A percentile compares a stretch with the other conserved stretches of the same genome.
Conservation (phyloP, 1,284 basidiomycete genomes). For the Ganoderma sp. region DNA sequence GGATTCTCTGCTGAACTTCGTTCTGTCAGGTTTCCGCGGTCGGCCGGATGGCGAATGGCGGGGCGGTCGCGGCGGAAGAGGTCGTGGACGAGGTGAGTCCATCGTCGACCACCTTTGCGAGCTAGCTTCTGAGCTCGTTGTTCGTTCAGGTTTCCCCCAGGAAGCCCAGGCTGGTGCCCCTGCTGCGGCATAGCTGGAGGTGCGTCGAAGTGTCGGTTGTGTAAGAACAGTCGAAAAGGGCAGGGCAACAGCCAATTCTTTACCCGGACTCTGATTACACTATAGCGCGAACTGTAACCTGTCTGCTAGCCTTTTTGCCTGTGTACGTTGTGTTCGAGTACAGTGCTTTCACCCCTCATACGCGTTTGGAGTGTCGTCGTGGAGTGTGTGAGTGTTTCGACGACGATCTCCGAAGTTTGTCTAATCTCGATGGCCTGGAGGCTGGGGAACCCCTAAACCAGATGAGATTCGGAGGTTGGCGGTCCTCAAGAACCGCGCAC, state of each 20-base stretch:
- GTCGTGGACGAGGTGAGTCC: slow-evolving; percentile 46
- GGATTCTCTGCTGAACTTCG: slow-evolving; percentile 3
- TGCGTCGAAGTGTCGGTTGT: not conserved
- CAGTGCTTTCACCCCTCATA: slow-evolving; percentile 13
- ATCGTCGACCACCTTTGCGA: not conserved
- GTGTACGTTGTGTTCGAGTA: slow-evolving; percentile 11
- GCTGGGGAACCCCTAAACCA: not conserved
- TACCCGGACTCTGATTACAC: slow-evolving; percentile 22
- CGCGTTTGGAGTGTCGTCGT: not conserved
- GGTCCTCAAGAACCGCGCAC: not conserved
- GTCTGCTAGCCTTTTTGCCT: slow-evolving; percentile 15
- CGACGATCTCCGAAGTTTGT: not conserved
- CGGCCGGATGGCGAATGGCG: slow-evolving; percentile 47
- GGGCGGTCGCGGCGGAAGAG: slow-evolving; percentile 50
- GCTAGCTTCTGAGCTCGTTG: not conserved
- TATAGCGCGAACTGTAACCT: slow-evolving; percentile 22
- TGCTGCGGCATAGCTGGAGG: slow-evolving; percentile 25
- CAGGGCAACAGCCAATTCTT: slow-evolving; percentile 15
- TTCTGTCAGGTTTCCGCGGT: slow-evolving; percentile 44
- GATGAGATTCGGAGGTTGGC: not conserved
- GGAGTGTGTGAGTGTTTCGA: slow-evolving; percentile 3
- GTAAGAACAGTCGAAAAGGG: slow-evolving; percentile 16
- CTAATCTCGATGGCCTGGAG: not conserved
- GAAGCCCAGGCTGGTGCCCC: slow-evolving; percentile 32
- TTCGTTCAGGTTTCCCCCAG: slow-evolving; percentile 22